phyloP scores from a whole-genome alignment of 331 rosid genomes.

The Erythrophleum ivorense region DNA sequence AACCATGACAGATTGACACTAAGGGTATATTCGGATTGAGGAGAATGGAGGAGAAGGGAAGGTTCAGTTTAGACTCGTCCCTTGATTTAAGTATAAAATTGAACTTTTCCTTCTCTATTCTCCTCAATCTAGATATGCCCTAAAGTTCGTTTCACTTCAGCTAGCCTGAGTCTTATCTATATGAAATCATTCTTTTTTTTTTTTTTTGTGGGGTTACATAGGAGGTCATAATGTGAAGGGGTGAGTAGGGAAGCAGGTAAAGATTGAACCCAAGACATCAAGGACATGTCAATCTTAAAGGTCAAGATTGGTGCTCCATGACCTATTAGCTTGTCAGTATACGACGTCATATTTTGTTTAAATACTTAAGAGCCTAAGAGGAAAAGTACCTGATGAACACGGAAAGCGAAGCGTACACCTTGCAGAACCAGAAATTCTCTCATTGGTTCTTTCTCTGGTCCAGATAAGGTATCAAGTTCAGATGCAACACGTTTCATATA shows the following conservation, averaged over 20 bases:
- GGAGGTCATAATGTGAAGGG: no score
- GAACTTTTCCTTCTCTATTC: neutral
- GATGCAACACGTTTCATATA: conserved; percentile 91
- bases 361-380: neutral
- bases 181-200: neutral
- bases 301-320: neutral
- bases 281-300: neutral
- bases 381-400: conserved; percentile 80
- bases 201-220: neutral
- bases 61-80: neutral
- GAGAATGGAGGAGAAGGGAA: neutral
- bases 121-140: neutral
- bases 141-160: neutral
- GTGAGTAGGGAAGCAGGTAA: no score
- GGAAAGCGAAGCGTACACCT: conserved; percentile 92
- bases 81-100: neutral
- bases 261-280: neutral
- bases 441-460: conserved; percentile 76
- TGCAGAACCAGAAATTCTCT: conserved; percentile 82
- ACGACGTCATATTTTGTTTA: neutral
- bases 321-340: neutral
- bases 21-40: neutral
- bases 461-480: conserved; percentile 71
- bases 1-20: neutral
- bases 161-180: neutral